These are phyloP conservation scores for Rosa chinensis DNA, from an alignment of 306 rosid species.

Conservation along the genomic window DNA sequence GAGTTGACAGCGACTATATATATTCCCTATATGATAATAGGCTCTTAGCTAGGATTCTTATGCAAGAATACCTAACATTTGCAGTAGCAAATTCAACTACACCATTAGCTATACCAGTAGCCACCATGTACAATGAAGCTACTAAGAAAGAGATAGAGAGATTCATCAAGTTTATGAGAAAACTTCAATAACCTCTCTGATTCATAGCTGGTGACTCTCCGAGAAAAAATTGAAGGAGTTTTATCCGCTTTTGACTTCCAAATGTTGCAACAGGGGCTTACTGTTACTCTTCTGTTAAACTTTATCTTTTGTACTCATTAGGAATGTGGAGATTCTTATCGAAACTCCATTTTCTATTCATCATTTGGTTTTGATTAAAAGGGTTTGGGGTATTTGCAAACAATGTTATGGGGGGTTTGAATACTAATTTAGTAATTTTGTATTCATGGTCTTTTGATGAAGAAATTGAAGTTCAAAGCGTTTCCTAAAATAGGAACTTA, in stretches of 20 bases:
- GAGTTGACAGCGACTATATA: neutral
- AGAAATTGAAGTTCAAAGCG: neutral
- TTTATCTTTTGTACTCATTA: no score
- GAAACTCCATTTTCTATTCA: neutral
- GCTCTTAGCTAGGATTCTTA: slow-evolving; percentile 14
- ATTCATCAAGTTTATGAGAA: no score
- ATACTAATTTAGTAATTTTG: no score
- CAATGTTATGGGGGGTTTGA: neutral
- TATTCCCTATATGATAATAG: neutral
- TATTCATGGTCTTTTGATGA: neutral
- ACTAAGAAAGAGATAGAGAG: neutral
- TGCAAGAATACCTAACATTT: slow-evolving; percentile 32
- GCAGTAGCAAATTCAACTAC: slow-evolving; percentile 21
- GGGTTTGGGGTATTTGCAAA: neutral
- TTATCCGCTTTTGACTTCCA: no score
- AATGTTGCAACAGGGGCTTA: no score
- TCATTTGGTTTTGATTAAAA: neutral
- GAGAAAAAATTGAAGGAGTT: no score
- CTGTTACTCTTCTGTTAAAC: no score
- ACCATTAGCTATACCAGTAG: neutral
- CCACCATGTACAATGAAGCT: neutral
- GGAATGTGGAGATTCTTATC: neutral
- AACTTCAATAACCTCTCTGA: no score
- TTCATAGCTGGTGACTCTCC: no score
- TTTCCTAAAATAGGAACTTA: neutral